Conservation (phyloP, 2,329 filamentous ascomycete species). For the Malbranchea zuffiana region DNA sequence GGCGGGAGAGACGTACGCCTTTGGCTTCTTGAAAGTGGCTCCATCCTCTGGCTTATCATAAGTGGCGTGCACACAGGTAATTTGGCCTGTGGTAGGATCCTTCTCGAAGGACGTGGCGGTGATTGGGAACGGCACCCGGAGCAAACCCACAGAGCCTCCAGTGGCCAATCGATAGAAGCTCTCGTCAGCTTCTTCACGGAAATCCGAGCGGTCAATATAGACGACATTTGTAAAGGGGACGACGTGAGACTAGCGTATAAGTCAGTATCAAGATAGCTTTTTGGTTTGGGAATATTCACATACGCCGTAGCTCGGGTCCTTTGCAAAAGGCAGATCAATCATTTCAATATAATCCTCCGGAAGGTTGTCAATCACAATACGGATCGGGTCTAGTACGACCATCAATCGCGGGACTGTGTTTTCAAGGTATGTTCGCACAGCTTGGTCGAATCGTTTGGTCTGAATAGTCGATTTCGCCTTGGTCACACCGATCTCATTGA, state of each 20-base stretch:
- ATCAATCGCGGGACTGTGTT: slow-evolving; percentile 72
- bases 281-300: slow-evolving; percentile 10
- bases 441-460: slow-evolving; percentile 64
- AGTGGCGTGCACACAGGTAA: slow-evolving; percentile 55
- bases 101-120: slow-evolving; percentile 58
- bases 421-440: slow-evolving; percentile 74
- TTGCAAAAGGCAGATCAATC: slow-evolving; percentile 65
- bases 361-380: slow-evolving; percentile 64
- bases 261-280: no score
- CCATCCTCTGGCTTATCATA: slow-evolving; percentile 57
- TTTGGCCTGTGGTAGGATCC: slow-evolving; percentile 51
- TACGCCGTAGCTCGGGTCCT: slow-evolving; percentile 49
- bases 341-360: slow-evolving; percentile 55
- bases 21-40: slow-evolving; percentile 52
- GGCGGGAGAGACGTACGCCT: slow-evolving; percentile 46
- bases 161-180: slow-evolving; percentile 72
- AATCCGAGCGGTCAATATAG: slow-evolving; percentile 75
- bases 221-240: slow-evolving; percentile 63
- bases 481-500: slow-evolving; percentile 77
- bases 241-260: slow-evolving; percentile 35
- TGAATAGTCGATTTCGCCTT: slow-evolving; percentile 67
- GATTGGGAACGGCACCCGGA: slow-evolving; percentile 60
- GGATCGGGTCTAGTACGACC: slow-evolving; percentile 72
- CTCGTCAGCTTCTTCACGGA: slow-evolving; percentile 58
- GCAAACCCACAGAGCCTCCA: slow-evolving; percentile 61